Evolutionary conservation across 2,329 filamentous ascomycete genomes (phyloP), one percentile per base, ranked within the genome.

Genomic region (Diplocarpon rosae): DNA sequence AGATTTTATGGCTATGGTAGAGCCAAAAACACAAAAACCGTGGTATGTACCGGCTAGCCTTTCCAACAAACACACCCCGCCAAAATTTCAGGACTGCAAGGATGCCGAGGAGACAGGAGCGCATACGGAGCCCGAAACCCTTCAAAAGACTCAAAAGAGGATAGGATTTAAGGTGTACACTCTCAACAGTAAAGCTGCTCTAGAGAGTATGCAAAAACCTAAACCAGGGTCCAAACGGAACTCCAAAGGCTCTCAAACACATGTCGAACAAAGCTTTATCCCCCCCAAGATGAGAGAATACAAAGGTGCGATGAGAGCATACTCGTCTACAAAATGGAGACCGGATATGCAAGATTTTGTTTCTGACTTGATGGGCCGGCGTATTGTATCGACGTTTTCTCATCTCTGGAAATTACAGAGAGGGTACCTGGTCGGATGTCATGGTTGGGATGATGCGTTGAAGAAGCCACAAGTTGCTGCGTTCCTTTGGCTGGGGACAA

Each of bases 11-110:
- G 56, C 78, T 1, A 64, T 78, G 11, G 57, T 64, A 1, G 71
- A 83, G 44, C 78, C 79, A 0, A 63, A 68, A 9, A 75, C 72
- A 0, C 57, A 61, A 0, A 54, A 64, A 2, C 65, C 71, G 0
- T 84, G 76, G 75, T 75, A 71, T 59, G 65, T 78, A 13, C 80
- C 79, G 0, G 65, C 62, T 8, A 65, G 63, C 32, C 51, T 69
- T 12, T 50, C 61, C 10, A 48, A 42, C n/a, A 51, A 53, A 39
- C 16, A 38, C 9, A 16, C 24, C 6, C 3, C 34, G 20, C n/a
- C 11, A 10, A 29, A 37, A 5, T 24, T 24, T 24, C 20, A 15
- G 27, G 17, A 41, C 31, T 24, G 27, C 30, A 24, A 24, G 20
- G 20, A 24, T 24, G 7, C 7, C 20, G 20, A 24, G 3, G 20